phyloP scores from a whole-genome alignment of 352 stramenopile genomes.

The Globisporangium emineosum region DNA sequence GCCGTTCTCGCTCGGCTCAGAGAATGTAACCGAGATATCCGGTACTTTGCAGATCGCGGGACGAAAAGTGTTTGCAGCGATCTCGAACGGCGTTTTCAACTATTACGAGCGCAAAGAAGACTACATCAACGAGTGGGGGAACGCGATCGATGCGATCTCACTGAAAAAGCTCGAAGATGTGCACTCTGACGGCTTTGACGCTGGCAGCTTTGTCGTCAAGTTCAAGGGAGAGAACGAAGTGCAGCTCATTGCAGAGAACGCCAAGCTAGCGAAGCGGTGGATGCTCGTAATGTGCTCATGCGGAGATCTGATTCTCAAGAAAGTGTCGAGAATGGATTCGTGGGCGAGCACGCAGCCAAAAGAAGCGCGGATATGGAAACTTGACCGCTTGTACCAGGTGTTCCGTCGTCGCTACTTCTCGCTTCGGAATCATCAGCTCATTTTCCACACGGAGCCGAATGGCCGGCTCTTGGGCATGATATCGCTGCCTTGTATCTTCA shows the following conservation, averaged over 20 bases:
- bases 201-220: slow-evolving; percentile 75
- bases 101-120: slow-evolving; percentile 85
- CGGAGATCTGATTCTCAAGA: slow-evolving; percentile 72
- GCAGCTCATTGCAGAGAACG: slow-evolving; percentile 65
- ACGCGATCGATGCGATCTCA: slow-evolving; percentile 79
- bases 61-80: slow-evolving; percentile 64
- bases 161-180: slow-evolving; percentile 77
- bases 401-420: slow-evolving; percentile 83
- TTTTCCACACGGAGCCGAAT: slow-evolving; percentile 71
- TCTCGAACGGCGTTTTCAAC: slow-evolving; percentile 81
- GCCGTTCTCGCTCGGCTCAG: slow-evolving; percentile 18
- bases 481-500: slow-evolving; percentile 76
- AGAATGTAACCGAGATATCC: slow-evolving; percentile 21
- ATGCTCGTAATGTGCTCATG: slow-evolving; percentile 90
- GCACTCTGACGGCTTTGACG: slow-evolving; percentile 67
- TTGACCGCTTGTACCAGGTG: slow-evolving; percentile 83
- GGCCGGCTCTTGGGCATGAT: slow-evolving; percentile 74
- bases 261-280: slow-evolving; percentile 72
- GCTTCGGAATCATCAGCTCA: slow-evolving; percentile 78
- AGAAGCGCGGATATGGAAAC: slow-evolving; percentile 86
- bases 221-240: slow-evolving; percentile 71
- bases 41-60: slow-evolving; percentile 51
- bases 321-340: slow-evolving; percentile 55
- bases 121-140: slow-evolving; percentile 80
- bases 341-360: slow-evolving; percentile 78